Evolutionary conservation across 495 filamentous ascomycete genomes (phyloP), one percentile per base, ranked within the genome.

Genomic region (Clohesyomyces aquaticus): DNA sequence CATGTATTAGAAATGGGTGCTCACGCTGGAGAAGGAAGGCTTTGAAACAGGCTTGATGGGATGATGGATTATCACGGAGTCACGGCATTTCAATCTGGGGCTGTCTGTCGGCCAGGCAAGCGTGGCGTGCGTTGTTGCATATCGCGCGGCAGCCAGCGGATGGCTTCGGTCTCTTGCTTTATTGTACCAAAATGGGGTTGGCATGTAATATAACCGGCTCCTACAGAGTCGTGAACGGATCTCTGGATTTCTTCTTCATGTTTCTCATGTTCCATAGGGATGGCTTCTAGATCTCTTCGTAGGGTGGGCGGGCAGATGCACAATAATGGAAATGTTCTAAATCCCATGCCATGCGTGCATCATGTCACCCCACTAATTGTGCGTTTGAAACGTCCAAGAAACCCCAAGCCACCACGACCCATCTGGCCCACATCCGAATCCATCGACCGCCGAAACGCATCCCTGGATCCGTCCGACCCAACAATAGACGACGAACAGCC

Each of bases 1-100:
- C n/a, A 45, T 29, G 11, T 16, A 28, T 43, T 43, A 19, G 54
- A 25, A 55, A 32, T 35, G 27, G 43, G 46, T 16, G 59, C 49
- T 61, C 59, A 61, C 59, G 59, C 59, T 60, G 26, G 27, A 61
- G 35, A 48, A 55, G 59, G 50, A 61, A 48, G 46, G 38, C n/a
- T 28, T 45, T 19, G 59, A 28, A 25, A 45, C 23, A 48, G 19
- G 32, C 12, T 27, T 12, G 28, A 28, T 8, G 14, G 16, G 9
- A 4, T 26, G 49, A 41, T n/a, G n/a, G 9, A n/a, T 9, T 9
- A 41, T 47, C 14, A 47, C n/a, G 51, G 51, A 18, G 51, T 55
- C 32, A 6, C 32, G 32, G 32, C n/a, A n/a, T n/a, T n/a, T n/a
- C n/a, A n/a, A n/a, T n/a, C n/a, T n/a, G n/a, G n/a, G n/a, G n/a